Evolutionary conservation across 495 filamentous ascomycete species (phyloP).

Genomic region (Chaetomium cochliodes): DNA sequence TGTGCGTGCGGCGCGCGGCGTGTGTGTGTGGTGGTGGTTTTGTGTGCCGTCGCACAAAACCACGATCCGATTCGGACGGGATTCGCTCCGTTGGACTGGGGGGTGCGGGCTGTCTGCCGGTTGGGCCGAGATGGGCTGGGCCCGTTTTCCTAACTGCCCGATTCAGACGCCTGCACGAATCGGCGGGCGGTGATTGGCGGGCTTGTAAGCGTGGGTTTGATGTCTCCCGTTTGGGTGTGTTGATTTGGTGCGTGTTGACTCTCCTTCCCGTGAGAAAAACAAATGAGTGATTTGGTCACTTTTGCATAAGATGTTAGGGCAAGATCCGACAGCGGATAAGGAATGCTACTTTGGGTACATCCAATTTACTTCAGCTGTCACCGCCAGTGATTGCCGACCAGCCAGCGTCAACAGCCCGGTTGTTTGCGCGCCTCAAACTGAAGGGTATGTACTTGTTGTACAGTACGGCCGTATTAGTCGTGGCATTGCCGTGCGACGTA

Average conservation of each 20-base stretch:
- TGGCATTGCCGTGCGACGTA: constrained; percentile 6
- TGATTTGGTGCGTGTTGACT: neutral
- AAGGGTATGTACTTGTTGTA: constrained; percentile 2
- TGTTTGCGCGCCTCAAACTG: constrained; percentile 3
- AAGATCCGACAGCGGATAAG: constrained; percentile 1
- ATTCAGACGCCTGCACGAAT: constrained; percentile 12
- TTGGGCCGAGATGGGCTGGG: neutral
- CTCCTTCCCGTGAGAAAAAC: neutral
- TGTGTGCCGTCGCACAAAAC: constrained; percentile 8
- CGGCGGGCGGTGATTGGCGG: constrained; percentile 11
- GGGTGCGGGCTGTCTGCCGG: constrained; percentile 3
- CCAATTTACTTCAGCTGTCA: neutral
- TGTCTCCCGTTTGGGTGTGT: neutral
- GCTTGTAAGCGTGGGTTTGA: neutral
- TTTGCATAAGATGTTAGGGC: neutral
- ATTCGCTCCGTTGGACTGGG: neutral
- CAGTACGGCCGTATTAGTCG: constrained; percentile 10
- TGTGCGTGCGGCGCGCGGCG: no score
- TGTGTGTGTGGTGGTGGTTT: neutral
- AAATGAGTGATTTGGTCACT: neutral
- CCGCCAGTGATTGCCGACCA: neutral
- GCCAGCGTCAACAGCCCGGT: neutral
- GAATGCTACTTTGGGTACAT: neutral
- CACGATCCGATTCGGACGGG: constrained; percentile 3
- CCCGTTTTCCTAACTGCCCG: constrained; percentile 11